phyloP scores from a whole-genome alignment of 257 asterid species.

The Linaria vulgaris region DNA sequence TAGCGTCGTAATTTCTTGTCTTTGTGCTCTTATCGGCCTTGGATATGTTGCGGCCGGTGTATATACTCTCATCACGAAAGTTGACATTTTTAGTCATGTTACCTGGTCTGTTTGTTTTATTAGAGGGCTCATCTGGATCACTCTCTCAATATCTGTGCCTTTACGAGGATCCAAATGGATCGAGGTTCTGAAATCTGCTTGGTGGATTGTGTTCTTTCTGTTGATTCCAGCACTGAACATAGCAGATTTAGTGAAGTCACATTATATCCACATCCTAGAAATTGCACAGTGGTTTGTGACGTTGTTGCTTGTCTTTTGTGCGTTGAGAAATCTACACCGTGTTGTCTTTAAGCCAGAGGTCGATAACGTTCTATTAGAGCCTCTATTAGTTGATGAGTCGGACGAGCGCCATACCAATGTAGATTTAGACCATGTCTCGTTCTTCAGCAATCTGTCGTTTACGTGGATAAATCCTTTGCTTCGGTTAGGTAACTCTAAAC shows the following conservation, averaged over 20 bases:
- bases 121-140: slow-evolving; percentile 57
- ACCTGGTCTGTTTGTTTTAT: slow-evolving; percentile 34
- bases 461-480: slow-evolving; percentile 67
- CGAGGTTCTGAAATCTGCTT: slow-evolving; percentile 37
- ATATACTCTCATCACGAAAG: slow-evolving; percentile 20
- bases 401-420: slow-evolving; percentile 3
- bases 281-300: slow-evolving; percentile 50
- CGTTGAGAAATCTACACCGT: slow-evolving; percentile 29
- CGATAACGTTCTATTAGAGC: slow-evolving; percentile 31
- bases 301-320: slow-evolving; percentile 49
- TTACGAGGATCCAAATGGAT: slow-evolving; percentile 46
- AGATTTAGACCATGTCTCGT: slow-evolving; percentile 32
- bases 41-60: slow-evolving; percentile 35
- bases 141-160: slow-evolving; percentile 43
- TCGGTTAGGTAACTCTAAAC: slow-evolving; percentile 43
- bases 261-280: slow-evolving; percentile 34
- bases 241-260: slow-evolving; percentile 26
- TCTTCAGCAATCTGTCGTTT: slow-evolving; percentile 48
- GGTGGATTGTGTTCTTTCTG: slow-evolving; percentile 57
- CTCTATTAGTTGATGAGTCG: slow-evolving; percentile 38
- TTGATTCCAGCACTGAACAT: slow-evolving; percentile 43
- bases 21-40: slow-evolving; percentile 47
- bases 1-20: slow-evolving; percentile 24
- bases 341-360: slow-evolving; percentile 23
- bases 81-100: slow-evolving; percentile 23